Evolutionary conservation across 2,329 filamentous ascomycete species (phyloP).

Genomic region (Bipolaris sorokiniana): DNA sequence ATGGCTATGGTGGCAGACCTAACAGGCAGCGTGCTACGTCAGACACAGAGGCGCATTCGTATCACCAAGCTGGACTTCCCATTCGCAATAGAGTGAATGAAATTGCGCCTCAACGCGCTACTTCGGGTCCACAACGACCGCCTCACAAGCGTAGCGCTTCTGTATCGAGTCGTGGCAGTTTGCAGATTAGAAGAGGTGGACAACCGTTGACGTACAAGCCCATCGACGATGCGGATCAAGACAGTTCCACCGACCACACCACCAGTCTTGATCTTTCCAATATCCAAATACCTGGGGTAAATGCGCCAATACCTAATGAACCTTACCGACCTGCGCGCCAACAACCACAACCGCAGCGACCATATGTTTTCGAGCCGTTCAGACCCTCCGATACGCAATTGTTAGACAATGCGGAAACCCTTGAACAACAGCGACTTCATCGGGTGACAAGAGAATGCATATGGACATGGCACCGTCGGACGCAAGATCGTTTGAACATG

Average conservation of each 20-base stretch:
- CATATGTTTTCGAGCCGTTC: conserved; percentile 50
- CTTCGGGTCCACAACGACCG: conserved; percentile 29
- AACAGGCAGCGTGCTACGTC: conserved; percentile 33
- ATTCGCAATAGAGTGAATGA: conserved; percentile 36
- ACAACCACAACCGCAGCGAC: conserved; percentile 24
- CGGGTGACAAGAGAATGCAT: conserved; percentile 42
- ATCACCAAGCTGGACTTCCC: conserved; percentile 32
- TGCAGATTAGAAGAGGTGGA: conserved; percentile 37
- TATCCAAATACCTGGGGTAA: conserved; percentile 45
- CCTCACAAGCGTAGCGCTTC: conserved; percentile 39
- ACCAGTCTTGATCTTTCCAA: conserved; percentile 37
- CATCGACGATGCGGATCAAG: conserved; percentile 35
- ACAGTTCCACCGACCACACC: conserved; percentile 41
- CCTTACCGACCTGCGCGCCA: conserved; percentile 18
- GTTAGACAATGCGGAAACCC: conserved; percentile 57
- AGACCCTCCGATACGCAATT: conserved; percentile 59
- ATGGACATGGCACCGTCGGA: conserved; percentile 56
- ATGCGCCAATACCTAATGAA: conserved; percentile 41
- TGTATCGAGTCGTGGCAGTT: conserved; percentile 45
- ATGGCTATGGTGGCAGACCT: conserved; percentile 11
- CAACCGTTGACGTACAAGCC: conserved; percentile 18
- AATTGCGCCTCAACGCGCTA: conserved; percentile 19
- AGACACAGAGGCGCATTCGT: conserved; percentile 33
- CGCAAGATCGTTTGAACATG: conserved; percentile 23
- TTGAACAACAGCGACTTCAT: conserved; percentile 41